Base-by-base conservation (phyloP, 176 grass and related monocot genomes). In the Eragrostis curvula region DNA sequence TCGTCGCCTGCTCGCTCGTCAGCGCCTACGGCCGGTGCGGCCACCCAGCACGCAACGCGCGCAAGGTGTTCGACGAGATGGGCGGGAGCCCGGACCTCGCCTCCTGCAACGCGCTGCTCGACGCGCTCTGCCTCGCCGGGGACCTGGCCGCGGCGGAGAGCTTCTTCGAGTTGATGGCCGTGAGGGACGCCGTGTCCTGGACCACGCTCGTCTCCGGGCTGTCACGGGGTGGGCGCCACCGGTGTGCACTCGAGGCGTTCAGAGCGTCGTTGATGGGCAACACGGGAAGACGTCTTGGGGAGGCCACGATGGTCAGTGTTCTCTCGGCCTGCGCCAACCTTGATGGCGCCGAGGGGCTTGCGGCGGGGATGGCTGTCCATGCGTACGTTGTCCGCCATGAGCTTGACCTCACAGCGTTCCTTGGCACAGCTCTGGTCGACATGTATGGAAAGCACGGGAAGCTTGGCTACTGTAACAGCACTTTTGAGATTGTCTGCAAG, bases 371-470 rank as follows among this genome's bases (percentile, higher is more conserved):
- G 46, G 63, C 87, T 68, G 66, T 97, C 41, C 94, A 97, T 23
- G 68, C 68, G 0, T 63, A 88, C 65, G 47, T 92, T 3, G 20
- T 92, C 53, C 87, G 85, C 11, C 65, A 71, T 12, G 79, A 70
- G 71, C 55, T 84, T 27, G 41, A 81, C 15, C 67, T 90, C 39
- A 86, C 94, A 3, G 82, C 91, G 1, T 94, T 94, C 71, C 70
- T 94, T 5, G 89, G 89, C 41, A 97, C 94, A 0, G 70, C 94
- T 0, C 72, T 97, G 84, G 84, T 97, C 27, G 89, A 97, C 85
- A 90, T 88, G 87, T 97, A 97, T 57, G 87, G 92, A 12, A 94
- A 94, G 80, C 85, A 92, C 15, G 94, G 94, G 39, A 71, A 59
- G 73, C 71, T 97, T 27, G n/a, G 9, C 29, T 77, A 8, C 18